Percentiles rank a stretch among this genome's conserved stretches.
These are phyloP conservation scores for Fusarium beomiforme DNA, from an alignment of 2,329 filamentous ascomycete genomes.

Conservation along the genomic window DNA sequence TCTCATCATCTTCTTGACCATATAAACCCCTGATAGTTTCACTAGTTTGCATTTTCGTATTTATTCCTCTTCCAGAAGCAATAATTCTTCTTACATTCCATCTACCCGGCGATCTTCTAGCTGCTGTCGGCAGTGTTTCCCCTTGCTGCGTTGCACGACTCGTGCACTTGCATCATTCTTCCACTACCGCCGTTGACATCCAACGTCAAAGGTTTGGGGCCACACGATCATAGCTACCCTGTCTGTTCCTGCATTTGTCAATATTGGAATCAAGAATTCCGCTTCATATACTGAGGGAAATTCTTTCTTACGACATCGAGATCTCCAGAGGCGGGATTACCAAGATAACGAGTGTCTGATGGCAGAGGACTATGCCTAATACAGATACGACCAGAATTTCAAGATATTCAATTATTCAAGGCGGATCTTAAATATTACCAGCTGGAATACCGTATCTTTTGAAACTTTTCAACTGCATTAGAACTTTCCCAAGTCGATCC, in stretches of 20 bases:
- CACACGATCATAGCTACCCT: neutral
- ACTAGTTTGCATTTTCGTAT: neutral
- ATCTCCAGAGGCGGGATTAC: neutral
- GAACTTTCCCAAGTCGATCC: neutral
- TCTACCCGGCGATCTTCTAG: constrained; percentile 9
- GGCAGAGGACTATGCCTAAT: constrained; percentile 22
- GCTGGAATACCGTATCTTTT: neutral
- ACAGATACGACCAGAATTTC: constrained; percentile 1
- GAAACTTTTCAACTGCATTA: neutral
- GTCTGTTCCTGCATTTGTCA: constrained; percentile 27
- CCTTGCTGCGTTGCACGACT: constrained; percentile 27
- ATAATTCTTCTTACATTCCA: constrained; percentile 18
- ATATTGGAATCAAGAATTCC: neutral
- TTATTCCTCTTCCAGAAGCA: neutral
- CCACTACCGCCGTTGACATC: constrained; percentile 10
- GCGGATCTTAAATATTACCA: neutral
- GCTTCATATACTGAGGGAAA: neutral
- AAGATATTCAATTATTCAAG: constrained; percentile 8
- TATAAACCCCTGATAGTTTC: neutral
- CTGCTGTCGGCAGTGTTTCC: constrained; percentile 11
- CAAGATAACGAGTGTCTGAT: neutral
- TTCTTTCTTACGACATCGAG: neutral
- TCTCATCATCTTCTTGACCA: neutral
- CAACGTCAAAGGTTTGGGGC: constrained; percentile 12
- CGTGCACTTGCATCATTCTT: constrained; percentile 20